Conservation (phyloP, 1,284 basidiomycete genomes). For the Coniophora puteana region DNA sequence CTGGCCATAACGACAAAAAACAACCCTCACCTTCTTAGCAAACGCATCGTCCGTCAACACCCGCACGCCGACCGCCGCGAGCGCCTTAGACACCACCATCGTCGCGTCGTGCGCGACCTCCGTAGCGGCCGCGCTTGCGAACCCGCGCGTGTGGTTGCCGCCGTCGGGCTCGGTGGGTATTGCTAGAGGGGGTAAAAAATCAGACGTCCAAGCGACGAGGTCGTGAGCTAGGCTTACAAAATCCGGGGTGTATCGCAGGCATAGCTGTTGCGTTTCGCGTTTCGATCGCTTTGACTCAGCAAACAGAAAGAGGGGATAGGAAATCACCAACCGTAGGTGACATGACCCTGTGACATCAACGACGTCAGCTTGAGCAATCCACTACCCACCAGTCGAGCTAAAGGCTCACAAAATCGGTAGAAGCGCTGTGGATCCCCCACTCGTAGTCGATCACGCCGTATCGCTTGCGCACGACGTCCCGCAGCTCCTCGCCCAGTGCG, state of each 20-base stretch:
- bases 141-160: slow-evolving; percentile 56
- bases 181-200: slow-evolving; percentile 20
- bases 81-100: slow-evolving; percentile 49
- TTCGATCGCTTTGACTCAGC: background rate
- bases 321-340: too few species aligned
- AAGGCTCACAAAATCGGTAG: slow-evolving; percentile 62
- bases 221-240: slow-evolving; percentile 23
- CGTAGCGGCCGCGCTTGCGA: slow-evolving; percentile 47
- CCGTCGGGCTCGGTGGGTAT: slow-evolving; percentile 50
- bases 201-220: background rate
- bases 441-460: slow-evolving; percentile 47
- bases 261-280: slow-evolving; percentile 21
- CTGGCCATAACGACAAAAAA: background rate
- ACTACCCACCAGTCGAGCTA: background rate
- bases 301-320: background rate
- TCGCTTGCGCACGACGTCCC: slow-evolving; percentile 41
- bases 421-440: slow-evolving; percentile 52
- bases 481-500: slow-evolving; percentile 50
- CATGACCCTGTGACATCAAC: slow-evolving; percentile 42
- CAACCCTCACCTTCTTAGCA: slow-evolving; percentile 35
- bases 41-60: slow-evolving; percentile 44
- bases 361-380: background rate
- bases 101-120: slow-evolving; percentile 49
- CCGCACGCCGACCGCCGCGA: slow-evolving; percentile 50
- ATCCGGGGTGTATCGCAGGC: slow-evolving; percentile 38